phyloP scores from a whole-genome alignment of 805 yeast species.

The Starmerella floris region DNA sequence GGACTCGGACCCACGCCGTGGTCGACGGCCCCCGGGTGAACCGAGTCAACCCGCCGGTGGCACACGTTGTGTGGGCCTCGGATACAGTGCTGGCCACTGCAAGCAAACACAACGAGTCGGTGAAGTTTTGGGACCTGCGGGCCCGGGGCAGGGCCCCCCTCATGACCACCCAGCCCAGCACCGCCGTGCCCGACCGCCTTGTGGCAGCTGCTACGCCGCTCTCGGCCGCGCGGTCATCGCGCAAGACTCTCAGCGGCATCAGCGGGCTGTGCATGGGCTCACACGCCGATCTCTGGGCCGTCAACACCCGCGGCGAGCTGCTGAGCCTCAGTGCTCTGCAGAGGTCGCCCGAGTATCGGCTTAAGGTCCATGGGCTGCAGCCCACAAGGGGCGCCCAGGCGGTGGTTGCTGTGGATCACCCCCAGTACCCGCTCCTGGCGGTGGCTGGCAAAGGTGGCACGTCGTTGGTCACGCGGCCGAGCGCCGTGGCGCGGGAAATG shows the following conservation, averaged over 20 bases:
- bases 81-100: slow-evolving; percentile 17
- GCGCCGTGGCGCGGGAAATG: not conserved
- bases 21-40: slow-evolving; percentile 3
- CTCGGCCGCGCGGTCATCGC: no score
- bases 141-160: slow-evolving; percentile 6
- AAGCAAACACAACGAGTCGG: slow-evolving; percentile 11
- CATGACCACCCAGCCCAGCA: not conserved
- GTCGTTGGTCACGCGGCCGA: slow-evolving; percentile 13
- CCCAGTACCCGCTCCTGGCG: slow-evolving; percentile 11
- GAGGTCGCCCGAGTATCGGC: slow-evolving; percentile 2
- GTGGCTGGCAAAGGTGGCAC: slow-evolving; percentile 16
- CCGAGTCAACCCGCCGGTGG: slow-evolving; percentile 8
- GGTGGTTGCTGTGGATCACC: not conserved
- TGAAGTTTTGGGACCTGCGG: slow-evolving; percentile 25
- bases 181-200: not conserved
- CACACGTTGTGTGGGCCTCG: slow-evolving; percentile 20
- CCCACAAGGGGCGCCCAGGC: no score
- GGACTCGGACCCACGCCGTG: slow-evolving; percentile 5
- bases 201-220: no score
- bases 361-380: no score
- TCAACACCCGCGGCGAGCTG: slow-evolving; percentile 14
- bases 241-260: not conserved
- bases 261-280: not conserved
- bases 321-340: slow-evolving; percentile 2
- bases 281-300: slow-evolving; percentile 20